Evolutionary conservation across 768 basidiomycete genomes (phyloP), one percentile per base, ranked within the genome.

Genomic region (Boletus vinaceobasis): DNA sequence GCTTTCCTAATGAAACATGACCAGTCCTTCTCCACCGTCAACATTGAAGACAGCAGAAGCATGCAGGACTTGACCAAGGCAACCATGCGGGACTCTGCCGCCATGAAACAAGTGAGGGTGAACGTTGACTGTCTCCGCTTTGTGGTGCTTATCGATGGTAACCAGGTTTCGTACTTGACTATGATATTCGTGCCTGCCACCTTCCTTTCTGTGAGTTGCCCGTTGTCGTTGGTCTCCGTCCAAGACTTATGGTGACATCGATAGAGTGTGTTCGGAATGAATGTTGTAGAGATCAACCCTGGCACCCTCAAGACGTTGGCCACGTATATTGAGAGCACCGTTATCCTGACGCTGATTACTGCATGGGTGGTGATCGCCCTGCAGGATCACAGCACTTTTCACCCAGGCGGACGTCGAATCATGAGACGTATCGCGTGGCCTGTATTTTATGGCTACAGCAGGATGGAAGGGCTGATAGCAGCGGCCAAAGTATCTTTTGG

Each of bases 181-280:
- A 82, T 85, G 81, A 64, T 83, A 35, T 85, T 85, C 67, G 68
- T 85, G 26, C 84, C 84, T 1, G 77, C 81, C 5, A 77, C 74
- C 10, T 83, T 83, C 51, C 65, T 66, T 39, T 58, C 69, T 6
- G 70, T 70, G 51, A 48, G 67, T 65, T 1, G 11, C 13, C 7
- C 2, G 5, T 23, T 26, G 8, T 35, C 14, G 11, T 33, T 32
- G 3, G 11, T 26, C 15, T 21, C 19, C 5, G 8, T 26, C 36
- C 2, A 14, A 29, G 32, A n/a, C 52, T 59, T 2, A 64, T 5
- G 35, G 10, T 11, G 27, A 27, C 4, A 10, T 67, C 7, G 36
- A 69, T 73, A 81, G 52, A 62, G 59, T 23, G 60, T 68, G 40
- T 66, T 68, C 26, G 65, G 63, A 32, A 64, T 69, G 67, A 68